These are phyloP conservation scores for Margaritispora aquatica DNA, from an alignment of 495 filamentous ascomycete species.

Conservation along the genomic window DNA sequence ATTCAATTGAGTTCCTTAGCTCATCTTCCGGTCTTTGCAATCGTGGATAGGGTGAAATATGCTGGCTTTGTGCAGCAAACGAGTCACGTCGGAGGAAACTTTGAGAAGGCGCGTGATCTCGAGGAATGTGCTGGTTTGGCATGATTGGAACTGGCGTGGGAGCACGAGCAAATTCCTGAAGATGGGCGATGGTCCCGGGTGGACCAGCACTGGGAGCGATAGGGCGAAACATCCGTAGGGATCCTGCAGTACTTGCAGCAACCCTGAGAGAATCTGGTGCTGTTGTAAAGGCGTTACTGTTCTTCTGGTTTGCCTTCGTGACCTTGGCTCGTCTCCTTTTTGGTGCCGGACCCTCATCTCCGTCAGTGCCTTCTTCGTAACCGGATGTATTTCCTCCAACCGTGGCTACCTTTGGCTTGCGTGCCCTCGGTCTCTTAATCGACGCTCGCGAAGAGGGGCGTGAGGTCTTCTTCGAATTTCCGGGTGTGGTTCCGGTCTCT, in stretches of 20 bases:
- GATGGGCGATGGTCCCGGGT: constrained; percentile 35
- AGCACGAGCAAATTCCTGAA: constrained; percentile 73
- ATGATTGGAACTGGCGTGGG: constrained; percentile 70
- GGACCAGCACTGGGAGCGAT: constrained; percentile 45
- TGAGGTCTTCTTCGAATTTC: constrained; percentile 20
- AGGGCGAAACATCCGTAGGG: constrained; percentile 78
- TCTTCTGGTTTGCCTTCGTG: constrained; percentile 54
- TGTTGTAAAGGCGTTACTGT: constrained; percentile 60
- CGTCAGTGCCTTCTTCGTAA: constrained; percentile 67
- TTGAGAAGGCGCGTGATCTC: constrained; percentile 20
- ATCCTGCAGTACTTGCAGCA: constrained; percentile 79
- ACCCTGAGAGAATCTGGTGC: constrained; percentile 78
- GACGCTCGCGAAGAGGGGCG: constrained; percentile 37
- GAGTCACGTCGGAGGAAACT: constrained; percentile 17
- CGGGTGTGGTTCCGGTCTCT: neutral
- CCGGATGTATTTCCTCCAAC: constrained; percentile 52
- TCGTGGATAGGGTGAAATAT: constrained; percentile 42
- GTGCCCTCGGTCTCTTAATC: constrained; percentile 34
- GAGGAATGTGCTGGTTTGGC: constrained; percentile 24
- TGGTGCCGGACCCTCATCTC: constrained; percentile 49
- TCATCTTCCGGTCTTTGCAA: constrained; percentile 13
- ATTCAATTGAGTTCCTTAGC: constrained; percentile 27
- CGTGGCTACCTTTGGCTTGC: constrained; percentile 38
- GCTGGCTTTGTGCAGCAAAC: constrained; percentile 20
- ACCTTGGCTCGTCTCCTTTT: constrained; percentile 66